Evolutionary conservation across 768 basidiomycete genomes (phyloP), one percentile per base, ranked within the genome.

Genomic region (Mycena alexandri): DNA sequence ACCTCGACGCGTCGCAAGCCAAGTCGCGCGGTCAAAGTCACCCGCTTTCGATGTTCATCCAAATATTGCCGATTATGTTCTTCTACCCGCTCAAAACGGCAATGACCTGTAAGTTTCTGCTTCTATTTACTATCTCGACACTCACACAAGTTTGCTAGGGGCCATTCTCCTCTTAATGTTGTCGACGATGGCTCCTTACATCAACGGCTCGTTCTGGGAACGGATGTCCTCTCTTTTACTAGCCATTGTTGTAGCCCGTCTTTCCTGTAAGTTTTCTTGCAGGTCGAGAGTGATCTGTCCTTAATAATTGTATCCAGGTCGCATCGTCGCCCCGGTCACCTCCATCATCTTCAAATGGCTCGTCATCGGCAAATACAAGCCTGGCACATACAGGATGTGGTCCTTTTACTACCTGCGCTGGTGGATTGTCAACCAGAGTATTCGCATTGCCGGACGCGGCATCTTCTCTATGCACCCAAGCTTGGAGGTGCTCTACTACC

Each of bases 321-420:
- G 81, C 19, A 74, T 81, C 43, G 61, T 82, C 25, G 79, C 77
- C 25, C 84, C 84, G 2, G 36, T 85, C 24, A 65, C 72, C 5
- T 77, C 83, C 0, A 84, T 85, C 56, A 14, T 74, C 12, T 82
- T 84, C 78, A 84, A 86, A 58, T 86, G 84, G 84, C 38, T 81
- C 44, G 76, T 84, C 54, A 84, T 86, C 50, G 83, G 84, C 2
- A 71, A 73, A 33, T 83, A 84, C 73, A 79, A 74, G 65, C 73
- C 78, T 7, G 82, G 82, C 10, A 75, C 69, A 1, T 79, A 83
- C 65, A 76, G 72, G 61, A 78, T 79, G 81, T 82, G 70, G 70
- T 71, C 70, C 10, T 16, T 16, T 2, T 71, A 71, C 59, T 67
- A 71, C 21, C 59, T 71, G 53, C 70, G 70, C 33, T 71, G 59